Evolutionary conservation across 345 rosid genomes (phyloP), one percentile per base, ranked within the genome.

Genomic region (Citrus cavaleriei): DNA sequence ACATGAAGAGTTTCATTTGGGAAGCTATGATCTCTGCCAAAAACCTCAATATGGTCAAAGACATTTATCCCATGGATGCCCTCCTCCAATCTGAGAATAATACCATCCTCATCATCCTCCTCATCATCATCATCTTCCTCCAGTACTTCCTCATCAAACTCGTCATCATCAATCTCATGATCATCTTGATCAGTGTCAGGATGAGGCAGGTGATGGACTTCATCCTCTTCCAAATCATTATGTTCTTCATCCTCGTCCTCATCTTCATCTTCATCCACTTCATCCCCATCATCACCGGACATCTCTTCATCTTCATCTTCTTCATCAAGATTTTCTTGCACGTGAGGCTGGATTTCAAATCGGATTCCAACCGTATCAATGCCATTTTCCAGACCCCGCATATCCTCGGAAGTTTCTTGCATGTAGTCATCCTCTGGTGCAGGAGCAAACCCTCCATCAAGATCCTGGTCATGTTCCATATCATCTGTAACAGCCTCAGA

Each of bases 121-220:
- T 92, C 98, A 68, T 93, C 99, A 16, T 92, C 98, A 64, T 93
- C 95, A 42, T 91, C 95, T 79, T 93, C 99, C 79, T 92, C 99
- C 85, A 91, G 72, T 74, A 93, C 90, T 84, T 95, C 99, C 81
- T 95, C 99, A 86, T 93, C 99, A 73, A 90, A 90, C 75, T 90
- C 96, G 79, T 92, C 97, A 84, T 90, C 96, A 83, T 95, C 98
- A 72, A 95, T 90, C 85, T 95, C 99, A 85, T 92, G 97, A 80
- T 93, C 99, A 86, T 95, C 99, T 83, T 93, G 98, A 88, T 95
- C 98, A 10, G 91, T 90, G 79, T 92, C 98, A 75, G 90, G 91
- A 84, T 89, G 99, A 73, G 99, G 88, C 79, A 93, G 83, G 83
- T 91, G 97, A 87, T 91, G 95, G 42, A 88, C 96, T 85, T 90